Evolutionary conservation across 306 rosid species (phyloP).

Genomic region (Alnus glutinosa): DNA sequence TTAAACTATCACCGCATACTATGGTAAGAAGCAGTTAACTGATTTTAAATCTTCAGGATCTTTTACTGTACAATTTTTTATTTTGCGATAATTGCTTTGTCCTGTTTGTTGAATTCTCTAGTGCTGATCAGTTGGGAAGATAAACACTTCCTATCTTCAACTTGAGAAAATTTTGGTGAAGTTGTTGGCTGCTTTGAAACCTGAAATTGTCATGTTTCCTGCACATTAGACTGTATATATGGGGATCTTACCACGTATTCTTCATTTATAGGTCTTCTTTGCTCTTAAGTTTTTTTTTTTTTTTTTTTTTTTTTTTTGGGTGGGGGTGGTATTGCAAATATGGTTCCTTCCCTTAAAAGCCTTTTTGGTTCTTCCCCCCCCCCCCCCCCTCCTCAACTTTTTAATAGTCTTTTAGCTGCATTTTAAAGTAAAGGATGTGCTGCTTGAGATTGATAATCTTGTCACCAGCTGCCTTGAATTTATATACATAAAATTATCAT

Average conservation of each 20-base stretch:
- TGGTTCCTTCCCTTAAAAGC: not conserved
- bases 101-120: constrained; percentile 6
- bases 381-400: not conserved
- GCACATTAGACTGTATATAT: not conserved
- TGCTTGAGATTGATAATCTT: not conserved
- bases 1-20: constrained; percentile 62
- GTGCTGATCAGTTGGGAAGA: constrained; percentile 12
- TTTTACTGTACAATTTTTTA: not conserved
- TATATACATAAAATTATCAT: not conserved
- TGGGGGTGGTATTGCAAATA: not conserved
- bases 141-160: not conserved
- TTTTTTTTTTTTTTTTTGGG: not conserved
- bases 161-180: not conserved
- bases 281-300: not conserved
- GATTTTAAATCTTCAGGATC: not conserved
- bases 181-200: not conserved
- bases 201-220: not conserved
- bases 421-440: not conserved
- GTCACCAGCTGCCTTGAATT: not conserved
- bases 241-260: not conserved
- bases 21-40: constrained; percentile 40
- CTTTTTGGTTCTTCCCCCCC: not conserved
- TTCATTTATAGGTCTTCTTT: not conserved
- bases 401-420: not conserved
- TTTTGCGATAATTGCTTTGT: not conserved